Base-by-base conservation (phyloP, 345 rosid species). In the Camelina hispida region DNA sequence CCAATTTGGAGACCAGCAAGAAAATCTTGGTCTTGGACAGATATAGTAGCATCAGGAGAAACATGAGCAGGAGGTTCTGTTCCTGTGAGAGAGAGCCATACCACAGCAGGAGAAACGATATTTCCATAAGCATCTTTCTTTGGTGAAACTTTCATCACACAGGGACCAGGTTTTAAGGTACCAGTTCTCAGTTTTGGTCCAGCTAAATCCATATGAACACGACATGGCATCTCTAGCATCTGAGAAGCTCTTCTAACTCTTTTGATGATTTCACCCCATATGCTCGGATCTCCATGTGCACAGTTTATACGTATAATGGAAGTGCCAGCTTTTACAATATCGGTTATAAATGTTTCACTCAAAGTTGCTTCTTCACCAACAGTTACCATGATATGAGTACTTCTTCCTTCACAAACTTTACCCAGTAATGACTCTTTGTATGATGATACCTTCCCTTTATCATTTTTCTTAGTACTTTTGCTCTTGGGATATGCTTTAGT, bases 141-240 rank as follows among this genome's bases (percentile, higher is more conserved):
- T 12, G 90, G 85, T 25, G 88, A 82, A 63, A 89, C 62, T 82
- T 89, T 89, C 38, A 78, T 73, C 50, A 85, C 88, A 47, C 87
- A 77, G 2, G 89, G 94, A 62, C 91, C 91, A 46, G 88, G 82
- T 69, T 81, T 82, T 32, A 87, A 57, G 35, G 81, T 76, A 35
- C 81, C 85, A 0, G 91, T 89, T 53, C 91, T 86, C 62, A 89
- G 84, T 78, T 89, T 89, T 66, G 94, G 94, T 67, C 94, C 90
- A 0, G 90, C 94, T 81, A 89, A 80, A 81, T 89, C 94, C 90
- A 87, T 89, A 70, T 85, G 89, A 81, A 87, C 68, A 20, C 85
- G 85, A 68, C 91, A 89, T 56, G 88, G 91, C 9, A 52, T 81
- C 84, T 84, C 94, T 32, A 85, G 81, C 85, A 78, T 79, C 69